A percentile compares a stretch with the other conserved stretches of the same genome.
Evolutionary conservation across 169 alveolate genomes (phyloP).

Genomic region (Eimeria necatrix): DNA sequence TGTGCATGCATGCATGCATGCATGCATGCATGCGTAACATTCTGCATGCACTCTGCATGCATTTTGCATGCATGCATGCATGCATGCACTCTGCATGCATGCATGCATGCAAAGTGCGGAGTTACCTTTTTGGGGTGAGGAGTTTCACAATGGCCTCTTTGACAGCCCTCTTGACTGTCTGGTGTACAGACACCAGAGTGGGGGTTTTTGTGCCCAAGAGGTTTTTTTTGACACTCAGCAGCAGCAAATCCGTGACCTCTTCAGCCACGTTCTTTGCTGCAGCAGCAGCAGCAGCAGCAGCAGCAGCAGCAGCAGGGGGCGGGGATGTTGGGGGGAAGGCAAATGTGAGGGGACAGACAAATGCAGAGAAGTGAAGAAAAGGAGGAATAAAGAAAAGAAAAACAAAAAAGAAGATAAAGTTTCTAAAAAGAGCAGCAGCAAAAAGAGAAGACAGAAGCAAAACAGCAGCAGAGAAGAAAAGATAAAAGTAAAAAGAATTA

Average conservation of each 20-base stretch:
- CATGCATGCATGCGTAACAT: too few relatives aligned
- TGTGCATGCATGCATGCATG: not conserved
- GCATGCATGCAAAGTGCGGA: too few relatives aligned
- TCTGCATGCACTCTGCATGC: too few relatives aligned
- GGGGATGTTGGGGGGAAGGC: not conserved
- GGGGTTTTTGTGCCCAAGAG: slow-evolving; percentile 83
- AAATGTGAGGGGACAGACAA: not conserved
- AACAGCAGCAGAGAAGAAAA: too few relatives aligned
- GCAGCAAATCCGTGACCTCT: slow-evolving; percentile 83
- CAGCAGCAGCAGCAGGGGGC: not conserved
- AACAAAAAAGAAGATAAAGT: too few relatives aligned
- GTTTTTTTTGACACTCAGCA: slow-evolving; percentile 68
- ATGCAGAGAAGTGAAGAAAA: not conserved
- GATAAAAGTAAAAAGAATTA: too few relatives aligned
- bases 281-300: not conserved
- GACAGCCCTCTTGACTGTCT: slow-evolving; percentile 83
- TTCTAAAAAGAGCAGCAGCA: too few relatives aligned
- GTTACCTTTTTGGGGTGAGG: slow-evolving; percentile 84
- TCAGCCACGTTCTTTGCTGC: slow-evolving; percentile 83
- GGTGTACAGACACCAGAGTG: slow-evolving; percentile 81
- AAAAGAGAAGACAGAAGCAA: too few relatives aligned
- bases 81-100: too few relatives aligned
- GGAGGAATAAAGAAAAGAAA: not conserved
- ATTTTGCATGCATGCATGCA: too few relatives aligned
- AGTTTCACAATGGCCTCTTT: slow-evolving; percentile 81